phyloP scores from a whole-genome alignment of 2,329 filamentous ascomycete genomes.

The Microthyrium microscopicum region DNA sequence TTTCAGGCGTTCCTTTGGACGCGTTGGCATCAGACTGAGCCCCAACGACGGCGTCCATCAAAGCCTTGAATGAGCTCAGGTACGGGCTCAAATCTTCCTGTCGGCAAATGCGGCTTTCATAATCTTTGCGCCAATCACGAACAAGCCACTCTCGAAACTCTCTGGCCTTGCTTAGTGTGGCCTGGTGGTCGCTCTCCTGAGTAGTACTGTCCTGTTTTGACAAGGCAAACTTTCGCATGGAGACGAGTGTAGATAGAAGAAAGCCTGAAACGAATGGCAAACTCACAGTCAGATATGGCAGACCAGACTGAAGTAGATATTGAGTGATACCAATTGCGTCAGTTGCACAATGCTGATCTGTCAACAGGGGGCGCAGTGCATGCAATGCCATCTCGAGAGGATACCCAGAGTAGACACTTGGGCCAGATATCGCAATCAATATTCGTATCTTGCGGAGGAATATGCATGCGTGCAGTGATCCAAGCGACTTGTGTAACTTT shows the following conservation, averaged over 20 bases:
- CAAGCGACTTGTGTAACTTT: slow-evolving; percentile 65
- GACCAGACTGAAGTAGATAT: slow-evolving; percentile 60
- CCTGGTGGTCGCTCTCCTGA: slow-evolving; percentile 66
- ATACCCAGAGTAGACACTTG: slow-evolving; percentile 56
- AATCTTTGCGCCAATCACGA: slow-evolving; percentile 11
- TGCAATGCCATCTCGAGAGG: slow-evolving; percentile 82
- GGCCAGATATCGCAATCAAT: slow-evolving; percentile 59
- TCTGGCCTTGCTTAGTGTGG: slow-evolving; percentile 59
- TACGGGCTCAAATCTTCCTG: slow-evolving; percentile 30
- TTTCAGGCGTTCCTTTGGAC: slow-evolving; percentile 55
- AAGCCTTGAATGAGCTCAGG: slow-evolving; percentile 43
- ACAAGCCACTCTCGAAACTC: slow-evolving; percentile 67
- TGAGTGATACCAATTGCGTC: slow-evolving; percentile 76
- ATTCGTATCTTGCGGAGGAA: slow-evolving; percentile 75
- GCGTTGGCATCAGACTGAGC: slow-evolving; percentile 55
- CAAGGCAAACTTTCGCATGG: slow-evolving; percentile 58
- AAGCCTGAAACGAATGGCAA: slow-evolving; percentile 71
- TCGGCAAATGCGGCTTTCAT: slow-evolving; percentile 10
- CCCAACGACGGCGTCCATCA: slow-evolving; percentile 51
- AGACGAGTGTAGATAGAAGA: slow-evolving; percentile 61
- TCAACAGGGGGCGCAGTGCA: slow-evolving; percentile 60
- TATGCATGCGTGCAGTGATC: slow-evolving; percentile 72
- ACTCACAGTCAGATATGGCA: slow-evolving; percentile 42
- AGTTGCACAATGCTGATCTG: slow-evolving; percentile 73
- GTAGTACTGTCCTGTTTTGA: slow-evolving; percentile 64